Percentiles rank a stretch among this genome's conserved stretches.
Conservation (phyloP, 2,329 filamentous ascomycete species). For the Teratosphaeria zuluensis region DNA sequence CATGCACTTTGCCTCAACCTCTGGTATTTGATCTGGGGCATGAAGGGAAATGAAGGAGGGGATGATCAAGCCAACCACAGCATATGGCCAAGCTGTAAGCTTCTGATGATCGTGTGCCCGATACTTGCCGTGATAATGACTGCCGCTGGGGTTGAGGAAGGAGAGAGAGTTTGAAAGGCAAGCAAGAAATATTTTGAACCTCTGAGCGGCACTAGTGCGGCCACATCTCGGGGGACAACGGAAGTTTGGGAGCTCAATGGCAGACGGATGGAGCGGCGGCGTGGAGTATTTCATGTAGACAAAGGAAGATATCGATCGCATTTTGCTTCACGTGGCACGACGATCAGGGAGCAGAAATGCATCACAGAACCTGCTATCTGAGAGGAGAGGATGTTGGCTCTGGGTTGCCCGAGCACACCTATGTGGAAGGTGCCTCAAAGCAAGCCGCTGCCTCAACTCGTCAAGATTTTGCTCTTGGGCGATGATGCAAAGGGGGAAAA, state of each 20-base stretch:
- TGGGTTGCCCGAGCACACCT: not conserved
- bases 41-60: not conserved
- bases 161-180: too few species aligned
- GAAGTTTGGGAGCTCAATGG: too few species aligned
- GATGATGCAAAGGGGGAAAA: not conserved
- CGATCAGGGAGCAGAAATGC: not conserved
- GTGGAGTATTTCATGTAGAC: not conserved
- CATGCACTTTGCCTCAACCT: not conserved
- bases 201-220: not conserved
- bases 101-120: not conserved
- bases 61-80: not conserved
- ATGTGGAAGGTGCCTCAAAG: not conserved
- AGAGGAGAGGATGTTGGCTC: not conserved
- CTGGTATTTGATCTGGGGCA: not conserved
- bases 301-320: not conserved
- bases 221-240: not conserved
- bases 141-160: too few species aligned
- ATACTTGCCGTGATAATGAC: not conserved
- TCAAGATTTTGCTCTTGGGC: not conserved
- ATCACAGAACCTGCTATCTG: not conserved
- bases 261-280: too few species aligned
- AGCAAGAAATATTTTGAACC: not conserved
- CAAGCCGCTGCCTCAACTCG: not conserved
- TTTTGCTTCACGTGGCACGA: not conserved
- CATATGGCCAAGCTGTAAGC: not conserved